A percentile compares a stretch with the other conserved stretches of the same genome.
phyloP scores from a whole-genome alignment of 2,329 filamentous ascomycete genomes.

The Hirsutella thompsonii region DNA sequence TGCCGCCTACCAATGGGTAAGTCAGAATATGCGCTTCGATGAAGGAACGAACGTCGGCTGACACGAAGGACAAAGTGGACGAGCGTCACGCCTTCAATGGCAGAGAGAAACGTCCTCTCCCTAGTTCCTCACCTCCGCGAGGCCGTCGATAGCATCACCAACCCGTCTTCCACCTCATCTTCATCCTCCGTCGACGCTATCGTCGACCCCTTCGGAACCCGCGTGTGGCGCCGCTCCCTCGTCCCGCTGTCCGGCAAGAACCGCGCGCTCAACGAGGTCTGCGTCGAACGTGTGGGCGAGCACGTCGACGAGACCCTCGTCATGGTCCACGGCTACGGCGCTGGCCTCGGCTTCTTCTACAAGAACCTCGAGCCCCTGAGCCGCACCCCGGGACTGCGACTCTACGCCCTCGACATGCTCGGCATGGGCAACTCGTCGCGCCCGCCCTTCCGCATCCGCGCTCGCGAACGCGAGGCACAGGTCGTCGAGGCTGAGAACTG shows the following conservation, averaged over 20 bases:
- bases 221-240: constrained; percentile 76
- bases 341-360: constrained; percentile 94
- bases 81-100: constrained; percentile 64
- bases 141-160: constrained; percentile 53
- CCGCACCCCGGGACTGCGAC: constrained; percentile 65
- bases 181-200: too few relatives aligned
- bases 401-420: constrained; percentile 89
- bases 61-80: constrained; percentile 52
- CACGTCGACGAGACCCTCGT: constrained; percentile 74
- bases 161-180: constrained; percentile 11
- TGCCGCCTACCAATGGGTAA: constrained; percentile 80
- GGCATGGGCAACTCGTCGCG: constrained; percentile 86
- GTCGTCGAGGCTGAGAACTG: constrained; percentile 84
- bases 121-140: constrained; percentile 74
- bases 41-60: background rate
- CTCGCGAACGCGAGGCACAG: constrained; percentile 68
- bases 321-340: constrained; percentile 94
- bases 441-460: constrained; percentile 71
- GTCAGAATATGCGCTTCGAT: constrained; percentile 21
- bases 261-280: constrained; percentile 84
- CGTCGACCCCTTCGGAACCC: constrained; percentile 70
- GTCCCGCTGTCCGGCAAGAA: constrained; percentile 76
- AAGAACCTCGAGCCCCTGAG: constrained; percentile 90
- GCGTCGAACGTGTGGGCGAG: constrained; percentile 72
- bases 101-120: constrained; percentile 79